These are phyloP conservation scores for Aphanomyces euteiches DNA, from an alignment of 352 stramenopile genomes.

Conservation along the genomic window DNA sequence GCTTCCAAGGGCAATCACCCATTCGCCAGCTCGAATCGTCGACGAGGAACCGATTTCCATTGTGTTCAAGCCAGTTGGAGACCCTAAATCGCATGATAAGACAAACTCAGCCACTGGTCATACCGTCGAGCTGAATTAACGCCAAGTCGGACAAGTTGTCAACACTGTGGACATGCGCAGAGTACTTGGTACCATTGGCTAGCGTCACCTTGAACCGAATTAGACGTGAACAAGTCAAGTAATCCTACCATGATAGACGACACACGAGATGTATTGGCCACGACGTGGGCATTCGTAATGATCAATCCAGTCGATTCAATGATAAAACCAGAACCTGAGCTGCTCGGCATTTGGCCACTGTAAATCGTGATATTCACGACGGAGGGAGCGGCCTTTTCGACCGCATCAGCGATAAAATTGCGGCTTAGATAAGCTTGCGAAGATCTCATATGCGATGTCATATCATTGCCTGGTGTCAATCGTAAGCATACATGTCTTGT, in stretches of 20 bases:
- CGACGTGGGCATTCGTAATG: constrained; percentile 91
- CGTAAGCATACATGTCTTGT: too few relatives aligned
- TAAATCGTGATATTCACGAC: constrained; percentile 87
- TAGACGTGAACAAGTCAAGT: not conserved
- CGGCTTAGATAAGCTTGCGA: constrained; percentile 38
- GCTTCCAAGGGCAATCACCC: constrained; percentile 88
- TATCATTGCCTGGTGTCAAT: too few relatives aligned
- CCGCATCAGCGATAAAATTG: constrained; percentile 87
- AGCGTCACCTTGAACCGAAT: constrained; percentile 59
- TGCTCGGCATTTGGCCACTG: constrained; percentile 51
- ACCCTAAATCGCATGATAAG: constrained; percentile 6
- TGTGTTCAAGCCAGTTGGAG: constrained; percentile 53
- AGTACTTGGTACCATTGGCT: constrained; percentile 71
- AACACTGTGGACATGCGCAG: constrained; percentile 73
- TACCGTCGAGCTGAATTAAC: constrained; percentile 78
- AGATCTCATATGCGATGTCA: too few relatives aligned
- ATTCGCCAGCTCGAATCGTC: constrained; percentile 84
- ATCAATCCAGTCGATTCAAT: constrained; percentile 83
- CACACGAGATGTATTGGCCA: constrained; percentile 75
- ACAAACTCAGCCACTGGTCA: constrained; percentile 35
- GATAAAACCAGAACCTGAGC: constrained; percentile 90
- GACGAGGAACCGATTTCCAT: constrained; percentile 68
- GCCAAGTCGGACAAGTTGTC: constrained; percentile 89
- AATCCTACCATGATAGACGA: constrained; percentile 66
- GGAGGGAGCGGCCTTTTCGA: constrained; percentile 81